Evolutionary conservation across 257 asterid genomes (phyloP).

Genomic region (Agastache rugosa): DNA sequence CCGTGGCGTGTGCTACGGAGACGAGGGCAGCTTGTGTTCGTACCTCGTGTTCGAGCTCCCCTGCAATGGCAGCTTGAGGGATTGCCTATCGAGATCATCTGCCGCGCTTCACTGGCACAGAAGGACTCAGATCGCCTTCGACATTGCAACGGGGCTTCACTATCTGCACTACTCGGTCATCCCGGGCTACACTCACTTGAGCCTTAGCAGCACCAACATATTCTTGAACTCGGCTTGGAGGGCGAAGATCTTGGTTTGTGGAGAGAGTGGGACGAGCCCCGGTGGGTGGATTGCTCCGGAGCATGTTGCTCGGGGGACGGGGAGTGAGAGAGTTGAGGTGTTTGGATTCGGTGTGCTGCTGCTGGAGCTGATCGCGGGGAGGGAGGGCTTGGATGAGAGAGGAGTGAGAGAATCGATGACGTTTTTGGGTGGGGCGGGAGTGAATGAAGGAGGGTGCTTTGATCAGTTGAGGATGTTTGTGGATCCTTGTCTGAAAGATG

Average conservation of each 20-base stretch:
- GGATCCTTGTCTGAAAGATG: conserved; percentile 68
- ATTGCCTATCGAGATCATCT: conserved; percentile 41
- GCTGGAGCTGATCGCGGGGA: conserved; percentile 66
- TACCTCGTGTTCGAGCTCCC: conserved; percentile 73
- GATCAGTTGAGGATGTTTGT: conserved; percentile 65
- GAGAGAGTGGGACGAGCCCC: conserved; percentile 19
- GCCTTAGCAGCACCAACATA: conserved; percentile 46
- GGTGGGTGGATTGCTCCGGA: conserved; percentile 42
- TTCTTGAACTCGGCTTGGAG: conserved; percentile 70
- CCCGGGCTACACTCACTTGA: conserved; percentile 55
- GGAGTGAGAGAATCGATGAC: conserved; percentile 48
- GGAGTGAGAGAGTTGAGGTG: conserved; percentile 44
- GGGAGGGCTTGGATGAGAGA: conserved; percentile 51
- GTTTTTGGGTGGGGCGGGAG: conserved; percentile 55
- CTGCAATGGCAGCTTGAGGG: conserved; percentile 64
- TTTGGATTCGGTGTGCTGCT: conserved; percentile 68
- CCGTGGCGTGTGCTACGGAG: conserved; percentile 66
- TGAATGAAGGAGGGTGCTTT: conserved; percentile 65
- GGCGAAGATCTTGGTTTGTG: conserved; percentile 64
- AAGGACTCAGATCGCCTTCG: conserved; percentile 74
- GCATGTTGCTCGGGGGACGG: conserved; percentile 21
- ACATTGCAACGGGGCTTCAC: conserved; percentile 68
- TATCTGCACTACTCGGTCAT: conserved; percentile 67
- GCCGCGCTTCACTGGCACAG: conserved; percentile 52
- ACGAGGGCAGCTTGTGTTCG: conserved; percentile 45